Percentiles rank a stretch among this genome's conserved stretches.
Conservation (phyloP, 768 basidiomycete genomes). For the Boletellus emodensis region DNA sequence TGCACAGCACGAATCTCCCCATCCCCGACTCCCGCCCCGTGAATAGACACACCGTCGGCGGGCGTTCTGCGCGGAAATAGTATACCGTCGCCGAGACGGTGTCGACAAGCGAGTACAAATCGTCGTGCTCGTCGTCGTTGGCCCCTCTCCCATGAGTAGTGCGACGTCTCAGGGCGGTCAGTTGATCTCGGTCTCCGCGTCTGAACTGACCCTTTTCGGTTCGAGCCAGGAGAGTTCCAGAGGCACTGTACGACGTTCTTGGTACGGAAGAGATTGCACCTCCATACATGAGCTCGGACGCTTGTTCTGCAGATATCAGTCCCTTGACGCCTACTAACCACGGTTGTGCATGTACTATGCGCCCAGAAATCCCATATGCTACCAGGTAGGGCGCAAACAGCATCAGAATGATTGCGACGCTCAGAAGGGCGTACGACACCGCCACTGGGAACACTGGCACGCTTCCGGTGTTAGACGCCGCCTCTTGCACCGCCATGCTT, state of each 20-base stretch:
- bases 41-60: constrained; percentile 25
- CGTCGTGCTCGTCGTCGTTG: background rate
- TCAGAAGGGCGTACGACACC: too few species aligned
- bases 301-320: constrained; percentile 20
- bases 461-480: too few species aligned
- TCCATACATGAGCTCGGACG: constrained; percentile 15
- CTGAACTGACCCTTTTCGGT: constrained; percentile 10
- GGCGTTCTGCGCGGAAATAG: constrained; percentile 19
- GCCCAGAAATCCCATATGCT: constrained; percentile 16
- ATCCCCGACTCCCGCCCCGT: constrained; percentile 19
- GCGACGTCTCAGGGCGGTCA: background rate
- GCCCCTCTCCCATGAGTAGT: background rate
- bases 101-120: constrained; percentile 25
- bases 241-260: constrained; percentile 16
- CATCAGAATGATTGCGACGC: constrained; percentile 9
- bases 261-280: constrained; percentile 5
- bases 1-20: constrained; percentile 21
- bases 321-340: constrained; percentile 27
- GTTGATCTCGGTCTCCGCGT: constrained; percentile 14
- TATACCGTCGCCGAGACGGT: constrained; percentile 21
- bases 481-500: too few species aligned
- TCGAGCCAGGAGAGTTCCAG: constrained; percentile 13
- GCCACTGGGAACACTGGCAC: too few species aligned
- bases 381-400: constrained; percentile 7
- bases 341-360: constrained; percentile 14